phyloP scores from a whole-genome alignment of 78 protist genomes.

The Dictyostelium intermedium region DNA sequence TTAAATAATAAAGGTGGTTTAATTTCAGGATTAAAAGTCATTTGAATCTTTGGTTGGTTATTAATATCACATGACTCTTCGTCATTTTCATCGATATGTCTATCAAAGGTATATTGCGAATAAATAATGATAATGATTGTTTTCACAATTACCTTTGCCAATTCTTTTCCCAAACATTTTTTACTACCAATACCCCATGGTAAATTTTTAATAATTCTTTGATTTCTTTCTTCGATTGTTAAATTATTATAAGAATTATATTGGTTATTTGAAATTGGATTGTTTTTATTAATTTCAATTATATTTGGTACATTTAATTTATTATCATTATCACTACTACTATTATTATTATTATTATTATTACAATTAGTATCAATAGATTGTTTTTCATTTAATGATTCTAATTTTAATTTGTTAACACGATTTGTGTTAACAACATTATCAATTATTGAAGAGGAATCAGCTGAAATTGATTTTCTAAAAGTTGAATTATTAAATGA shows the following conservation, averaged over 20 bases:
- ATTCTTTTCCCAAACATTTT: constrained; percentile 23
- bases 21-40: background rate
- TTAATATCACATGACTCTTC: background rate
- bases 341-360: background rate
- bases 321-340: background rate
- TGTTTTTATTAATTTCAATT: background rate
- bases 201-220: constrained; percentile 13
- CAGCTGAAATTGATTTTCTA: background rate
- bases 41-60: background rate
- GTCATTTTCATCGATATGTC: background rate
- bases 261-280: background rate
- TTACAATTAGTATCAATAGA: background rate
- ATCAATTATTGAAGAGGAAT: background rate
- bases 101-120: constrained; percentile 18
- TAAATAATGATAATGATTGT: background rate
- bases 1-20: background rate
- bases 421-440: background rate
- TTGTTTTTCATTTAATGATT: background rate
- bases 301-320: background rate
- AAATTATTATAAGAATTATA: background rate
- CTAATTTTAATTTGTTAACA: background rate
- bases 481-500: background rate
- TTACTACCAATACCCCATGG: constrained; percentile 45
- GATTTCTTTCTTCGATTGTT: constrained; percentile 16
- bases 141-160: constrained; percentile 20